Evolutionary conservation across 352 stramenopile species (phyloP).

Genomic region (Pythium guiyangense): DNA sequence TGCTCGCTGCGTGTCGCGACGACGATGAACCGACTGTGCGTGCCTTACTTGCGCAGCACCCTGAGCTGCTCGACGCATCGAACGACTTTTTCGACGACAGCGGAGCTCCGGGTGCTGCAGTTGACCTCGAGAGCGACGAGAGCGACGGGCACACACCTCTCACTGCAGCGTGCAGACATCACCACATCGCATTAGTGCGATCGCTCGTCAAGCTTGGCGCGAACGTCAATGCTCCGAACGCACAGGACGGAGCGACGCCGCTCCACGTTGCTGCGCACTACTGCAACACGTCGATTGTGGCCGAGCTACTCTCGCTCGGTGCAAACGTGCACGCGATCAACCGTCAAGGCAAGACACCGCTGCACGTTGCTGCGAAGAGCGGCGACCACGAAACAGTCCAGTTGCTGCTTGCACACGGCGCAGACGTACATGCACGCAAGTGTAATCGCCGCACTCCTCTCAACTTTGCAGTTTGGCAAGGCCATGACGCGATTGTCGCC

Average conservation of each 20-base stretch:
- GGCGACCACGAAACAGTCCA: neutral
- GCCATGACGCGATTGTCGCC: neutral
- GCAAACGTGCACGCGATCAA: neutral
- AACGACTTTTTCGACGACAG: neutral
- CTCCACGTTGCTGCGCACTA: too few species aligned
- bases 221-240: too few species aligned
- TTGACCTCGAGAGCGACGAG: too few species aligned
- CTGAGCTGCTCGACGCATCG: neutral
- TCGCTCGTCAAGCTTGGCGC: too few species aligned
- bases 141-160: too few species aligned
- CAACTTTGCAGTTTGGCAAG: neutral
- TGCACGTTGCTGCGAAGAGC: neutral
- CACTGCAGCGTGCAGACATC: too few species aligned
- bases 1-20: neutral
- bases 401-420: neutral
- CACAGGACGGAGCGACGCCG: too few species aligned
- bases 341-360: neutral
- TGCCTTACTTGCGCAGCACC: neutral
- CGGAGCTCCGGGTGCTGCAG: neutral
- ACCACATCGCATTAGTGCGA: too few species aligned
- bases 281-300: too few species aligned
- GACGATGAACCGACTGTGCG: neutral
- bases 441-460: neutral
- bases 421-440: neutral
- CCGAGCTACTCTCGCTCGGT: too few species aligned